phyloP scores from a whole-genome alignment of 2,329 filamentous ascomycete genomes.

The Cladosporium sp. region DNA sequence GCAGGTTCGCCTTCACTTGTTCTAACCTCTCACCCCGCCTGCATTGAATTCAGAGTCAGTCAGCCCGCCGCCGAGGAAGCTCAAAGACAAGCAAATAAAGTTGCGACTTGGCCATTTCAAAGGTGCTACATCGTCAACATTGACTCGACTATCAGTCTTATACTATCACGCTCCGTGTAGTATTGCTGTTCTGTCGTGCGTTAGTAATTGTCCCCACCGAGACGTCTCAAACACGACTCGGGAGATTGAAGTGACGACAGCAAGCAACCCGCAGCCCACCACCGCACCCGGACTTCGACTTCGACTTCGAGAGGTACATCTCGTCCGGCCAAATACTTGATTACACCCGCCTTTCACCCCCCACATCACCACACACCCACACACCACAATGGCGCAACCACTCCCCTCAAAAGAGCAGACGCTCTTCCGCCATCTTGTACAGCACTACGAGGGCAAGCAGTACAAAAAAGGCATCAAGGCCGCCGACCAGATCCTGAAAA shows the following conservation, averaged over 20 bases:
- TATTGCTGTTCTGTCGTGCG: not conserved
- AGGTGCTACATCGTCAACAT: not conserved
- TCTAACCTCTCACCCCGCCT: not conserved
- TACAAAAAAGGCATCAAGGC: constrained; percentile 96
- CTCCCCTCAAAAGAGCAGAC: constrained; percentile 85
- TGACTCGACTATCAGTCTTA: no score
- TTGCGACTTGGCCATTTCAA: constrained; percentile 9
- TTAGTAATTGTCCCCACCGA: not conserved
- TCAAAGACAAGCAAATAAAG: not conserved
- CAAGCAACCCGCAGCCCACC: constrained; percentile 4
- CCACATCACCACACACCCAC: not conserved
- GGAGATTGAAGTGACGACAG: constrained; percentile 12
- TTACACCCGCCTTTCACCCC: not conserved
- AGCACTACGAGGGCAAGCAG: constrained; percentile 96
- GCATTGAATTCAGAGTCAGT: not conserved
- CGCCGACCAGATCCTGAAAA: constrained; percentile 93
- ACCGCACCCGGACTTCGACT: constrained; percentile 14
- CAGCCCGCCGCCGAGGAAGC: not conserved
- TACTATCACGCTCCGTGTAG: not conserved
- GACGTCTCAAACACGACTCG: not conserved
- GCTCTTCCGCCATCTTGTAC: constrained; percentile 92
- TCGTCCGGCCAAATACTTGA: not conserved
- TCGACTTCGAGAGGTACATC: not conserved
- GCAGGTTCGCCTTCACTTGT: not conserved
- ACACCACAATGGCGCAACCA: constrained; percentile 47